Evolutionary conservation across 192 early-diverging fungal species (phyloP).

Genomic region (Coemansia pectinata): DNA sequence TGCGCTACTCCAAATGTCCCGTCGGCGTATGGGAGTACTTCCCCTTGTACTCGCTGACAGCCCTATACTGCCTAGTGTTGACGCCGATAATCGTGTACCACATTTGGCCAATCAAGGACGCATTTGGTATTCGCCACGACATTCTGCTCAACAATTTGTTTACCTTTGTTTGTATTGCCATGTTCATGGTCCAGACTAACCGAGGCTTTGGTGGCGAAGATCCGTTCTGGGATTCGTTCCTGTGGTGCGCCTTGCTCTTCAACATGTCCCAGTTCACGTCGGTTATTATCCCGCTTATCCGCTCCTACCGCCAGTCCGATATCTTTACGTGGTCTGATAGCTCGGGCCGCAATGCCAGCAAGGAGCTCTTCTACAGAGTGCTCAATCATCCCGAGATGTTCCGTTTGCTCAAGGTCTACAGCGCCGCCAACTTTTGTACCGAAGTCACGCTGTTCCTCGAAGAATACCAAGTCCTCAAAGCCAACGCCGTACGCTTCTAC

Average conservation of each 20-base stretch:
- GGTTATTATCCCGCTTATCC: conserved; percentile 46
- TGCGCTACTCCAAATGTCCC: conserved; percentile 45
- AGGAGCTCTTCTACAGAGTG: conserved; percentile 54
- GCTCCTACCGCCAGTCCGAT: conserved; percentile 51
- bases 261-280: conserved; percentile 57
- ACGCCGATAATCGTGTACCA: conserved; percentile 53
- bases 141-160: conserved; percentile 54
- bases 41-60: conserved; percentile 45
- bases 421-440: conserved; percentile 54
- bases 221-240: conserved; percentile 55
- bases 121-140: conserved; percentile 53
- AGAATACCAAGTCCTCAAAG: conserved; percentile 58
- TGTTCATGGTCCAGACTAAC: conserved; percentile 56
- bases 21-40: conserved; percentile 58
- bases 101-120: conserved; percentile 55
- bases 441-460: conserved; percentile 56
- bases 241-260: conserved; percentile 51
- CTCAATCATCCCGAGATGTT: conserved; percentile 56
- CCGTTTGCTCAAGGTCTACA: conserved; percentile 49
- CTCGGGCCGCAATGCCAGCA: conserved; percentile 31
- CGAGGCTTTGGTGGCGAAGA: conserved; percentile 43
- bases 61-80: conserved; percentile 45
- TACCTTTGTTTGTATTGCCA: conserved; percentile 50
- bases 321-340: conserved; percentile 48
- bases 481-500: conserved; percentile 55